phyloP scores from a whole-genome alignment of 441 rosid genomes.

The Dalechampia spathulata region DNA sequence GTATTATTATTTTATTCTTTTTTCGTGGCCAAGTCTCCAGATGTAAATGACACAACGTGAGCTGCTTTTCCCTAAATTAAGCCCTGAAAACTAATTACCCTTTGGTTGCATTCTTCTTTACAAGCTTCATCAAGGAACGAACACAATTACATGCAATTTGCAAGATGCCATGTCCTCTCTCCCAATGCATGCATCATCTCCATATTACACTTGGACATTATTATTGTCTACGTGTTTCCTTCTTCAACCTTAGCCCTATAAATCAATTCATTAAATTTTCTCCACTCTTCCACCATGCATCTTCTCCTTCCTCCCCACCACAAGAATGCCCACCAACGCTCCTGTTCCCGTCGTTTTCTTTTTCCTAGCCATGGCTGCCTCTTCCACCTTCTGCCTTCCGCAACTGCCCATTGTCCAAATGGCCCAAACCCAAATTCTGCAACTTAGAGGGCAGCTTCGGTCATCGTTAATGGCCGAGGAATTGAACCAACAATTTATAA shows the following conservation, averaged over 20 bases:
- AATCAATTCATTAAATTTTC: not conserved
- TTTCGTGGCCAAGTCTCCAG: no score
- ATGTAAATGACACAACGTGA: no score
- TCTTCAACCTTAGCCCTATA: not conserved
- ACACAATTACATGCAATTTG: not conserved
- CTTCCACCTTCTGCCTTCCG: conserved; percentile 20
- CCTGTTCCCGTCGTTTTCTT: conserved; percentile 4
- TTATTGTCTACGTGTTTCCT: conserved; percentile 10
- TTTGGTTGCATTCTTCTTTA: no score
- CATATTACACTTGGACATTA: conserved; percentile 15
- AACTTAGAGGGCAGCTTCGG: conserved; percentile 26
- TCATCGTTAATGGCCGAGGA: conserved; percentile 5
- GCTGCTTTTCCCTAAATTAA: no score
- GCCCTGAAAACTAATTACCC: no score
- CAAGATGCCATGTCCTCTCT: not conserved
- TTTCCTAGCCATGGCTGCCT: conserved; percentile 12
- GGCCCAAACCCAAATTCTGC: conserved; percentile 26
- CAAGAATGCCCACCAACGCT: conserved; percentile 28
- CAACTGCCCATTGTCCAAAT: conserved; percentile 24
- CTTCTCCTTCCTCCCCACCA: no score
- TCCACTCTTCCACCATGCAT: no score
- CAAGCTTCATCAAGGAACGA: no score
- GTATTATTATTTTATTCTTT: no score
- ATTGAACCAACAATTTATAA: not conserved
- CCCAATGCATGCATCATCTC: not conserved